Percentiles rank a stretch among this genome's conserved stretches.
phyloP scores from a whole-genome alignment of 176 grass and related monocot genomes.

The Lolium rigidum region DNA sequence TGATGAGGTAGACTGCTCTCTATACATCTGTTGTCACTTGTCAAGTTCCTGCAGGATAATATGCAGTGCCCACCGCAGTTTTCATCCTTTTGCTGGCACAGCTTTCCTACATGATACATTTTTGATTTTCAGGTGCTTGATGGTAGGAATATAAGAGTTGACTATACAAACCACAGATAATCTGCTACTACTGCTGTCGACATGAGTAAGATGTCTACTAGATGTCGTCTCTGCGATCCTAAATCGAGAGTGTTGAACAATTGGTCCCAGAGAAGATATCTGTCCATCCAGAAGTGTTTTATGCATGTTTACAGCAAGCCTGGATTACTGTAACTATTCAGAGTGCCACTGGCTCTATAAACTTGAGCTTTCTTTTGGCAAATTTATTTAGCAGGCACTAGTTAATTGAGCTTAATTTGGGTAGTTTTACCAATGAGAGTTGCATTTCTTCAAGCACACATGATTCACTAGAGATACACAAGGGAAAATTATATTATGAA shows the following conservation, averaged over 20 bases:
- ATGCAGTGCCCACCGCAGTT: background rate
- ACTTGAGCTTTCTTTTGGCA: too few species aligned
- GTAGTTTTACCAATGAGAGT: too few species aligned
- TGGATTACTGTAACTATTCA: too few species aligned
- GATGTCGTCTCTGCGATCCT: background rate
- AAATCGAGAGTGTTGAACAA: background rate
- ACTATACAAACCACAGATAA: slow-evolving; percentile 30
- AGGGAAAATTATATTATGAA: background rate
- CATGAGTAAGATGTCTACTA: background rate
- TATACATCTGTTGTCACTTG: background rate
- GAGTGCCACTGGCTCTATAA: too few species aligned
- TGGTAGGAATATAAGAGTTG: slow-evolving; percentile 54
- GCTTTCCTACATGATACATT: background rate
- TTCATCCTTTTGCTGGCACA: background rate
- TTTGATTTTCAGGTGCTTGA: slow-evolving; percentile 51
- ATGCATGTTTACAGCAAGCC: too few species aligned
- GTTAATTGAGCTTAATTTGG: too few species aligned
- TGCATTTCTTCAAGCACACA: too few species aligned
- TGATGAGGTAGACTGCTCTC: slow-evolving; percentile 25
- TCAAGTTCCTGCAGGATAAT: background rate
- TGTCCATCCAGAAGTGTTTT: background rate
- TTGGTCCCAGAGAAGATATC: background rate
- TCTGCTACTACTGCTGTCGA: background rate
- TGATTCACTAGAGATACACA: background rate
- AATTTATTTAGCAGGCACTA: too few species aligned